Conservation (phyloP, 768 basidiomycete species). For the Lactarius pseudohatsudake region DNA sequence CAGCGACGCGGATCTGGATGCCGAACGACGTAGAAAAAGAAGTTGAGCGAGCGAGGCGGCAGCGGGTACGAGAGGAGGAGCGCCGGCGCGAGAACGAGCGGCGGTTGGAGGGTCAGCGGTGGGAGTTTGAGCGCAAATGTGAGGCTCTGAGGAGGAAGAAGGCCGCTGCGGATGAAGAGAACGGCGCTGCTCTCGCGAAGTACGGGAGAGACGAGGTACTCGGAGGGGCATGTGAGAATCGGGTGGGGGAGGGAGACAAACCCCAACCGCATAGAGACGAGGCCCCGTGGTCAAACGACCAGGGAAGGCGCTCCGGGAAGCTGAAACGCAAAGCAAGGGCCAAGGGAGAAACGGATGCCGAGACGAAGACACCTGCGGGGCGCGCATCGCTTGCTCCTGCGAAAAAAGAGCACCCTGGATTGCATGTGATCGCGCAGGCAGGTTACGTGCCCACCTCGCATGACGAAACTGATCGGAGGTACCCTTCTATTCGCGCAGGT, state of each 20-base stretch:
- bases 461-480: neutral
- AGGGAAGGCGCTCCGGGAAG: neutral
- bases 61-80: neutral
- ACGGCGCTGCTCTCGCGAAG: neutral
- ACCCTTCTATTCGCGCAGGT: neutral
- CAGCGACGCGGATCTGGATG: neutral
- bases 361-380: neutral
- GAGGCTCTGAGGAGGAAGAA: constrained; percentile 12
- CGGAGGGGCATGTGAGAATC: neutral
- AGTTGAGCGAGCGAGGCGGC: too few relatives aligned
- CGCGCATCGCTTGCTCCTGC: neutral
- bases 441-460: neutral
- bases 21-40: neutral
- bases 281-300: neutral
- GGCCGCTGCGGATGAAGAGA: constrained; percentile 2
- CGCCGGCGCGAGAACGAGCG: constrained; percentile 5
- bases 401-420: neutral
- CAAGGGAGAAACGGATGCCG: neutral
- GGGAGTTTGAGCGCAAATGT: constrained; percentile 7
- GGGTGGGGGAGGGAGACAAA: neutral
- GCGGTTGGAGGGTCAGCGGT: constrained; percentile 17
- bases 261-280: neutral
- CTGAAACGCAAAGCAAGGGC: neutral
- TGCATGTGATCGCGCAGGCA: constrained; percentile 10
- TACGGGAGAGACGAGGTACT: neutral